Percentiles rank a stretch among this genome's conserved stretches.
Evolutionary conservation across 768 basidiomycete genomes (phyloP).

Genomic region (Boletus insuetus): DNA sequence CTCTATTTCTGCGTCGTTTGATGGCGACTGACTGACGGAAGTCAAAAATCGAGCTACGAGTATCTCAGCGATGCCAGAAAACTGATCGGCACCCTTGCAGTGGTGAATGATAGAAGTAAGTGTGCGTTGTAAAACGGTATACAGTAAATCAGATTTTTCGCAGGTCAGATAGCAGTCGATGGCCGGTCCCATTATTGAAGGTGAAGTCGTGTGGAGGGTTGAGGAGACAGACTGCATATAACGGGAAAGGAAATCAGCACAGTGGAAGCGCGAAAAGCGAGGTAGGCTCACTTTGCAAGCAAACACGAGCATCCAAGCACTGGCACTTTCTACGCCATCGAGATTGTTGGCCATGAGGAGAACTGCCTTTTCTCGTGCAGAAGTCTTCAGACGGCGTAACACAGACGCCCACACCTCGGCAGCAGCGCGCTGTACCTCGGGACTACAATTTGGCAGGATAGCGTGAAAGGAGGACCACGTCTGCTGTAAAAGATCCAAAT

Average conservation of each 20-base stretch:
- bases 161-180: constrained; percentile 51
- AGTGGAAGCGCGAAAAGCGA: constrained; percentile 4
- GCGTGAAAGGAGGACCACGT: constrained; percentile 58
- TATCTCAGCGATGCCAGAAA: constrained; percentile 52
- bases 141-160: constrained; percentile 40
- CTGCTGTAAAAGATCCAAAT: constrained; percentile 47
- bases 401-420: constrained; percentile 88
- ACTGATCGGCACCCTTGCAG: constrained; percentile 66
- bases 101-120: constrained; percentile 85
- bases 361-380: constrained; percentile 55
- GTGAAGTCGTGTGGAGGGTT: constrained; percentile 73
- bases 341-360: constrained; percentile 50
- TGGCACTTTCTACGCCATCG: constrained; percentile 55
- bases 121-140: constrained; percentile 63
- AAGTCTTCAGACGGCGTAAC: constrained; percentile 66
- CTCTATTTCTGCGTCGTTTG: constrained; percentile 30
- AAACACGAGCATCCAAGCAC: constrained; percentile 71
- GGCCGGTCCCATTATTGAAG: constrained; percentile 58
- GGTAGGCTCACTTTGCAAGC: constrained; percentile 64
- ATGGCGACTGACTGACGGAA: neutral
- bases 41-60: constrained; percentile 42
- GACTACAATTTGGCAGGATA: constrained; percentile 55
- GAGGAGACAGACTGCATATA: constrained; percentile 68
- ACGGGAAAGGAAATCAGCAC: neutral
- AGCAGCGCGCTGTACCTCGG: constrained; percentile 72